phyloP scores from a whole-genome alignment of 2,329 filamentous ascomycete species.

The Westerdykella aurantiaca region DNA sequence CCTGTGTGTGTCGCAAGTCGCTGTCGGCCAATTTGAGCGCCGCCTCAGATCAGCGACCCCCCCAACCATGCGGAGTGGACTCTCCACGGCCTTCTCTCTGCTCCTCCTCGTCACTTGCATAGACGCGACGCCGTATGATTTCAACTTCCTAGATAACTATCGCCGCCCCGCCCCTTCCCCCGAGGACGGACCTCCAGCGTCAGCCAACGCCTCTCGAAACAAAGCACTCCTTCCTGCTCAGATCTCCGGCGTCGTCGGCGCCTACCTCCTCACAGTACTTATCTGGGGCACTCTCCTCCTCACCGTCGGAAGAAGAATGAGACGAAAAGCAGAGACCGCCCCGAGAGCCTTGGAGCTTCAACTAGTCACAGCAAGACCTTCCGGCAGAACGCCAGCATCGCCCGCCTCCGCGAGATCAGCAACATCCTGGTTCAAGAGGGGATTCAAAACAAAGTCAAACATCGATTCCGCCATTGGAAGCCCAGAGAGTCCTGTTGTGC shows the following conservation, averaged over 20 bases:
- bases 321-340: constrained; percentile 46
- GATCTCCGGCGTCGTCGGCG: constrained; percentile 75
- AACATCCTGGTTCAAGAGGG: constrained; percentile 30
- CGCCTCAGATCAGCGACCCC: constrained; percentile 5
- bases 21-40: constrained; percentile 13
- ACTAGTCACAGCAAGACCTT: constrained; percentile 46
- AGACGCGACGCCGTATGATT: constrained; percentile 18
- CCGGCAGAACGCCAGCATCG: constrained; percentile 28
- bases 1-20: constrained; percentile 22
- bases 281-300: constrained; percentile 60
- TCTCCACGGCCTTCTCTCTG: constrained; percentile 22
- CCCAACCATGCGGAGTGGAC: constrained; percentile 24
- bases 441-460: constrained; percentile 19
- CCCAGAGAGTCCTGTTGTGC: constrained; percentile 38
- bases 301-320: constrained; percentile 41
- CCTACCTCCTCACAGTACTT: constrained; percentile 73
- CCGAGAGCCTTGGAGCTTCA: constrained; percentile 51
- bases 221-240: constrained; percentile 66
- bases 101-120: constrained; percentile 21
- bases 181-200: constrained; percentile 25
- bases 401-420: constrained; percentile 28
- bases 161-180: constrained; percentile 22
- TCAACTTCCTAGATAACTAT: constrained; percentile 22
- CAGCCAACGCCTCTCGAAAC: constrained; percentile 27
- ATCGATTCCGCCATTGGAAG: constrained; percentile 22